A percentile compares a stretch with the other conserved stretches of the same genome.
These are phyloP conservation scores for Rosa persica DNA, from an alignment of 306 rosid species.

Conservation along the genomic window DNA sequence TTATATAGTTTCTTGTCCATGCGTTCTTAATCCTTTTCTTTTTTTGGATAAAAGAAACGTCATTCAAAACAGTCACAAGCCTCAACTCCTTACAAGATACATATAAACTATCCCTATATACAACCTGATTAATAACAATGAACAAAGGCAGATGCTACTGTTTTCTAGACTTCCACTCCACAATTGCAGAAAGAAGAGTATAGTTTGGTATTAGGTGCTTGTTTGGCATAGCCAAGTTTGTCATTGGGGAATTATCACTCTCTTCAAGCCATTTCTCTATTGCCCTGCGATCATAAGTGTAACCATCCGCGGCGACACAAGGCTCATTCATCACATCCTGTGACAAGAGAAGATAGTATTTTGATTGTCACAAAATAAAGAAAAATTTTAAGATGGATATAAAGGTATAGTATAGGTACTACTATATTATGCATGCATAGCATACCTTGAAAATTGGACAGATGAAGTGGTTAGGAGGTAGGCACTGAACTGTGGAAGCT, in stretches of 20 bases:
- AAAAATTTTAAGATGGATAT: not conserved
- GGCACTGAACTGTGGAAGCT: conserved; percentile 37
- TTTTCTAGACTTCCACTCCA: conserved; percentile 78
- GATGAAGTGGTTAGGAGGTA: conserved; percentile 81
- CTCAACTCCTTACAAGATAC: not conserved
- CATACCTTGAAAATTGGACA: conserved; percentile 91
- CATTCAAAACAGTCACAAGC: not conserved
- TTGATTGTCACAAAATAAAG: not conserved
- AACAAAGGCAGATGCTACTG: conserved; percentile 4
- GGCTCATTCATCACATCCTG: conserved; percentile 95
- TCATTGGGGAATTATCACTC: conserved; percentile 74
- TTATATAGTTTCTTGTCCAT: not conserved
- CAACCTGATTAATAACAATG: conserved; percentile 1
- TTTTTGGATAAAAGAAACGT: not conserved
- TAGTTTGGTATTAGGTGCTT: conserved; percentile 74
- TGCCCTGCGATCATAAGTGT: conserved; percentile 76
- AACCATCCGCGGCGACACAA: conserved; percentile 94
- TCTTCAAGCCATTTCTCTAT: conserved; percentile 70
- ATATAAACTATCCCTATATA: not conserved
- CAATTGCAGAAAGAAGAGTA: conserved; percentile 81
- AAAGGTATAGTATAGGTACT: not conserved
- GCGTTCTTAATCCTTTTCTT: not conserved
- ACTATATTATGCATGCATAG: conserved; percentile 29
- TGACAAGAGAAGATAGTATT: conserved; percentile 19
- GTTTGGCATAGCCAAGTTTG: conserved; percentile 62